Percentiles rank a stretch among this genome's conserved stretches.
phyloP scores from a whole-genome alignment of 148 eudicot species.

The Chenopodium berlandieri region DNA sequence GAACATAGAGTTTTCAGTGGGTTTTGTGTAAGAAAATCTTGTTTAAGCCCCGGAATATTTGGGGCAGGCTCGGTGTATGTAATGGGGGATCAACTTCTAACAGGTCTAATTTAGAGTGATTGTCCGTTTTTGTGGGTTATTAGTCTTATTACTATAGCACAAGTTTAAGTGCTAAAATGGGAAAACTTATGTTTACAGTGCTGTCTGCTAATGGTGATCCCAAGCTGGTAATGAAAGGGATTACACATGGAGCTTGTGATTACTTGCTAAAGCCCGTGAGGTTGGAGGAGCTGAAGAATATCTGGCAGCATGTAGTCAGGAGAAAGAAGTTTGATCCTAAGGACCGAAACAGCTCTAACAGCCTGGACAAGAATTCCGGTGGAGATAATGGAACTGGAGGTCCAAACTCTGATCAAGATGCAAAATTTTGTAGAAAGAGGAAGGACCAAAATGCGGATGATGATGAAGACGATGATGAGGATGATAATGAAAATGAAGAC shows the following conservation, averaged over 20 bases:
- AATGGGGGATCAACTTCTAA: background rate
- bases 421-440: slow-evolving; percentile 40
- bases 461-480: slow-evolving; percentile 45
- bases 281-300: slow-evolving; percentile 62
- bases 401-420: slow-evolving; percentile 44
- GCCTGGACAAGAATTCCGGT: slow-evolving; percentile 29
- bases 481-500: slow-evolving; percentile 49
- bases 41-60: background rate
- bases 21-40: background rate
- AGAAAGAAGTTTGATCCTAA: slow-evolving; percentile 40
- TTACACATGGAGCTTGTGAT: slow-evolving; percentile 69
- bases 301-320: slow-evolving; percentile 69
- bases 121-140: background rate
- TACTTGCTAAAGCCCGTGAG: slow-evolving; percentile 67
- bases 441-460: slow-evolving; percentile 49
- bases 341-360: slow-evolving; percentile 36
- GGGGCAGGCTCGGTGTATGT: background rate
- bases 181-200: slow-evolving; percentile 36
- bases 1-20: background rate
- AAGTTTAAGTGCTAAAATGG: background rate
- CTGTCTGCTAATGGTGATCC: slow-evolving; percentile 61
- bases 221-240: slow-evolving; percentile 67
- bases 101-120: background rate
- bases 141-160: background rate
- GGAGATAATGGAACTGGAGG: slow-evolving; percentile 33